Evolutionary conservation across 768 basidiomycete species (phyloP).

Genomic region (Asterophora lycoperdoides): DNA sequence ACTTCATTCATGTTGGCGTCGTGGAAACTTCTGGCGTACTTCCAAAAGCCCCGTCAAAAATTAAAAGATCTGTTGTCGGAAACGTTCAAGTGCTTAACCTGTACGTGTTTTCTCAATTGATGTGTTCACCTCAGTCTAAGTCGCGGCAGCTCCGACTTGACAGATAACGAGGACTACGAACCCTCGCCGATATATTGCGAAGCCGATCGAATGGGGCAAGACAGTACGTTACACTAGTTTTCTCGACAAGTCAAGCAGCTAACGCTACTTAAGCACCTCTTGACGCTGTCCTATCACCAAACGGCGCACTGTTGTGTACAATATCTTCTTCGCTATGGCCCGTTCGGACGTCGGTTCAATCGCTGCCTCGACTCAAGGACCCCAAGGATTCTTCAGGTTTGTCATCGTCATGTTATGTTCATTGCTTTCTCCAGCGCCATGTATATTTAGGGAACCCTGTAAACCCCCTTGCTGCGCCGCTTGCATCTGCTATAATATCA

Average conservation of each 20-base stretch:
- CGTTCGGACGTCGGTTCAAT: slow-evolving; percentile 37
- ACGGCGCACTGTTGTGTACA: slow-evolving; percentile 51
- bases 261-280: slow-evolving; percentile 47
- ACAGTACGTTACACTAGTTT: slow-evolving; percentile 37
- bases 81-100: slow-evolving; percentile 46
- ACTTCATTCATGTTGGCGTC: slow-evolving; percentile 43
- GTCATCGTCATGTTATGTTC: background rate
- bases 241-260: background rate
- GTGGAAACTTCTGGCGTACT: slow-evolving; percentile 43
- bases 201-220: slow-evolving; percentile 38
- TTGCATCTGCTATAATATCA: slow-evolving; percentile 44
- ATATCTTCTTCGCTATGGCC: slow-evolving; percentile 41
- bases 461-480: slow-evolving; percentile 24
- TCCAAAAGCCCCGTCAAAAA: slow-evolving; percentile 25
- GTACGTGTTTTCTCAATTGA: slow-evolving; percentile 32
- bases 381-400: slow-evolving; percentile 13
- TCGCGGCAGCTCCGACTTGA: slow-evolving; percentile 46
- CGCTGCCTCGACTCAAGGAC: slow-evolving; percentile 35
- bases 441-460: slow-evolving; percentile 6
- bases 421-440: background rate
- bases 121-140: slow-evolving; percentile 4
- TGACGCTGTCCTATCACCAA: slow-evolving; percentile 53
- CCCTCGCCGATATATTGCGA: slow-evolving; percentile 41
- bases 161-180: slow-evolving; percentile 49
- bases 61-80: slow-evolving; percentile 44